Percentiles rank a stretch among this genome's conserved stretches.
These are phyloP conservation scores for Penicillium malachiteum DNA, from an alignment of 495 filamentous ascomycete genomes.

Conservation along the genomic window DNA sequence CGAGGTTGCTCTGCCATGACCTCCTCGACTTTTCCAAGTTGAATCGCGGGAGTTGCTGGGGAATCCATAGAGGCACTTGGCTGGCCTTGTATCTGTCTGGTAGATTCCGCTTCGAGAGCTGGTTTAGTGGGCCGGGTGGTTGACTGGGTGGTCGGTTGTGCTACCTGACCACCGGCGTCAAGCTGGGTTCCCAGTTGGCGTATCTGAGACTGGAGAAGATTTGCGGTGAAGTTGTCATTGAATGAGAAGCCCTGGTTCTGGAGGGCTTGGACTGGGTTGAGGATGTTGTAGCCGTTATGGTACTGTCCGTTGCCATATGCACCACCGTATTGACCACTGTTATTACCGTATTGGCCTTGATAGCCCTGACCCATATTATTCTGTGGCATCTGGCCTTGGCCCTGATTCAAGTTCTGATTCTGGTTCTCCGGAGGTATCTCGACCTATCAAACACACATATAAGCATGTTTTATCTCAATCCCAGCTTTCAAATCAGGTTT, in stretches of 20 bases:
- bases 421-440: neutral
- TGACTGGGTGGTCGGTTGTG: neutral
- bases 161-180: neutral
- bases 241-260: neutral
- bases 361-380: neutral
- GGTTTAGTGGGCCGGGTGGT: too few relatives aligned
- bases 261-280: neutral
- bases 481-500: neutral
- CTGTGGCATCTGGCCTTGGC: neutral
- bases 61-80: too few relatives aligned
- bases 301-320: neutral
- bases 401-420: too few relatives aligned
- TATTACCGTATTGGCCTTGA: neutral
- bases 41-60: too few relatives aligned
- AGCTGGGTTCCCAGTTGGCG: neutral
- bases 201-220: neutral
- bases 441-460: neutral
- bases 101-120: too few relatives aligned
- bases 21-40: too few relatives aligned
- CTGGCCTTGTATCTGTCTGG: too few relatives aligned
- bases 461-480: neutral
- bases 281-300: neutral
- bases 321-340: neutral
- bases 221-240: neutral
- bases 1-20: too few relatives aligned